A percentile compares a stretch with the other conserved stretches of the same genome.
Evolutionary conservation across 2,329 filamentous ascomycete species (phyloP).

Genomic region (Mycosphaerella arachidis): DNA sequence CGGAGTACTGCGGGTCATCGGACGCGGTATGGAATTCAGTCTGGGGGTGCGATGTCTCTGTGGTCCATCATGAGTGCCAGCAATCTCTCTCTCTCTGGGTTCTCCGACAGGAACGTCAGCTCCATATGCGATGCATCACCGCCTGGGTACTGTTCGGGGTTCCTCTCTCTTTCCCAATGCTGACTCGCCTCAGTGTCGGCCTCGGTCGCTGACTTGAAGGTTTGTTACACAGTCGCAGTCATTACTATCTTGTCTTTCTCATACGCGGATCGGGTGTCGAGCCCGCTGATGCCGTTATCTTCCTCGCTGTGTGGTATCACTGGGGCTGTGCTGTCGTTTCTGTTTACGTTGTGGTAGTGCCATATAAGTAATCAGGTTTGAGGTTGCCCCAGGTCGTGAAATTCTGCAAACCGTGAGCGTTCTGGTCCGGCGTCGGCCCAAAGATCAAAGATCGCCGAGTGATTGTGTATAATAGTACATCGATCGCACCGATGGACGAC

Average conservation of each 20-base stretch:
- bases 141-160: constrained; percentile 1
- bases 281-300: not conserved
- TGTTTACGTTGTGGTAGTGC: constrained; percentile 24
- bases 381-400: constrained; percentile 16
- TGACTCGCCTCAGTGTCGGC: not conserved
- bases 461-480: constrained; percentile 53
- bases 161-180: not conserved
- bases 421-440: constrained; percentile 39
- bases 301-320: not conserved
- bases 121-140: not conserved
- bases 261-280: not conserved
- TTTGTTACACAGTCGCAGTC: not conserved
- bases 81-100: not conserved
- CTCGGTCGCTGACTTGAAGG: not conserved
- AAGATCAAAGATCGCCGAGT: constrained; percentile 53
- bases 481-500: constrained; percentile 53
- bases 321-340: not conserved
- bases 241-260: not conserved
- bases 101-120: not conserved
- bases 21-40: not conserved
- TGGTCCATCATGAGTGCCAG: not conserved
- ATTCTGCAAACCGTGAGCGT: constrained; percentile 21
- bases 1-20: not conserved
- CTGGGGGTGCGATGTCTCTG: not conserved
- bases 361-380: constrained; percentile 19